Base-by-base conservation (phyloP, 345 rosid genomes). In the Trapa incisa region DNA sequence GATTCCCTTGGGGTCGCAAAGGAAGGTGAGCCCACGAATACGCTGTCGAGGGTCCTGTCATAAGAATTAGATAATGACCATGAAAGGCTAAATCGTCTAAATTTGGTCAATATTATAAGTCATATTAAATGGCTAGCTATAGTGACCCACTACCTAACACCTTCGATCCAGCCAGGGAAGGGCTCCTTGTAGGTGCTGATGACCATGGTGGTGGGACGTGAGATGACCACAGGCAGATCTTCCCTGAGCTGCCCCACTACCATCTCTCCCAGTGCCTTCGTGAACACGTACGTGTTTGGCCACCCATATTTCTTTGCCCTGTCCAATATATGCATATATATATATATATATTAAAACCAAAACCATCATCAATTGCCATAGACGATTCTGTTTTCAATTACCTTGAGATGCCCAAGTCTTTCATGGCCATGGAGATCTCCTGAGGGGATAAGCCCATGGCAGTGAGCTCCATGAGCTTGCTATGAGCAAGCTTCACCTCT, bases 181-280 rank as follows among this genome's bases (percentile, higher is more conserved):
- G 98, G 95, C 33, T 89, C 89, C 50, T 70, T 83, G 79, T 69
- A 74, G 61, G 98, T 92, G 70, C 96, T 86, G 6, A 86, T 84
- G 56, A 92, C 58, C 39, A 92, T 85, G 3, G 94, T 85, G 3
- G 94, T 75, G 1, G 98, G 96, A 6, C 98, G 86, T 39, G 84
- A 68, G 42, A 85, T 80, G 35, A 84, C 92, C 0, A 82, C 66
- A 0, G 95, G 80, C 35, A 84, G 17, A 35, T 73, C 69, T 63
- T 74, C 89, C 76, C 80, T 87, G 60, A 71, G 38, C 37, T 75
- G 65, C 13, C 71, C 84, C 29, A 89, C 45, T 67, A 92, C 47
- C 93, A 89, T 92, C 74, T 92, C 96, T 56, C 83, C 96, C 84
- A 90, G 80, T n/a, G 94, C 88, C 80, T 93, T 93, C 17, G 98